Conservation (phyloP, 1,139 yeast genomes). For the Saccharomycopsis hybrid region DNA sequence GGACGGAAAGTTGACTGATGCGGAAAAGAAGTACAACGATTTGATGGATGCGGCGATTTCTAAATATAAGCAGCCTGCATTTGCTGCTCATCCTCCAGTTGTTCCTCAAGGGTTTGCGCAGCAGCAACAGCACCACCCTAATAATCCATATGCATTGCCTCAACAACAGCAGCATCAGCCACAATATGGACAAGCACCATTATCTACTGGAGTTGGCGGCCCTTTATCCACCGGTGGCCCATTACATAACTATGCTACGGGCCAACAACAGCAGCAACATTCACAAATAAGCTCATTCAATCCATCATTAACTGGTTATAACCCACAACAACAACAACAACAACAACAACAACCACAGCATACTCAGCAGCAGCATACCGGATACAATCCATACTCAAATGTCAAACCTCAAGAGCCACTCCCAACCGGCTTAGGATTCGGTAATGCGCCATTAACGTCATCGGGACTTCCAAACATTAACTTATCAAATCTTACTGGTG, state of each 20-base stretch:
- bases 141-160: slow-evolving; percentile 11
- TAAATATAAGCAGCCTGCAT: slow-evolving; percentile 9
- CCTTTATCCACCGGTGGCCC: not conserved
- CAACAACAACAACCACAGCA: too few relatives aligned
- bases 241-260: not conserved
- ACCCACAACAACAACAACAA: not conserved
- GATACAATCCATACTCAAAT: not conserved
- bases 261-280: slow-evolving; percentile 7
- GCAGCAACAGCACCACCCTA: not conserved
- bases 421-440: slow-evolving; percentile 14
- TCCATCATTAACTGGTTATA: not conserved
- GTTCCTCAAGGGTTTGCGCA: not conserved
- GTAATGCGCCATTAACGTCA: slow-evolving; percentile 7
- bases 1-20: slow-evolving; percentile 61
- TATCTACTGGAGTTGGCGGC: not conserved
- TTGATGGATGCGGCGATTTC: slow-evolving; percentile 42
- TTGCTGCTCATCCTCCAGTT: not conserved
- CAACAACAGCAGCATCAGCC: slow-evolving; percentile 11
- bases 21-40: slow-evolving; percentile 63
- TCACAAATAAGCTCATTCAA: not conserved
- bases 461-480: not conserved
- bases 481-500: not conserved
- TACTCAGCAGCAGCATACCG: too few relatives aligned
- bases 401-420: slow-evolving; percentile 15
- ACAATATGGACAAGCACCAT: slow-evolving; percentile 4